phyloP scores from a whole-genome alignment of 768 basidiomycete species.

The Rhizopogon vinicolor region DNA sequence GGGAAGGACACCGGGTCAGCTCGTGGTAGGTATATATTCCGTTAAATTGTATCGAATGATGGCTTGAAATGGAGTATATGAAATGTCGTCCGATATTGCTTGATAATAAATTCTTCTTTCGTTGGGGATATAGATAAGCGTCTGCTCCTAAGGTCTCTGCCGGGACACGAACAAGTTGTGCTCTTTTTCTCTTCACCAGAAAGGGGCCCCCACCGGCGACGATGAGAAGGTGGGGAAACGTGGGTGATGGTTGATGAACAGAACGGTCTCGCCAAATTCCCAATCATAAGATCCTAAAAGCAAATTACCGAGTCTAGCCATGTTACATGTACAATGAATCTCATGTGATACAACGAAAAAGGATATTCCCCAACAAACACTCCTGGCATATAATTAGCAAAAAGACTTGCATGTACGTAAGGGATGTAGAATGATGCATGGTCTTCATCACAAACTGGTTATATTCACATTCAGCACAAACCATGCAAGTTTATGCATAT shows the following conservation, averaged over 20 bases:
- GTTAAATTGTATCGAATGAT: constrained; percentile 12
- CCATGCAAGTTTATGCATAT: not conserved
- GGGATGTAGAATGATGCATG: constrained; percentile 7
- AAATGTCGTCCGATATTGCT: constrained; percentile 5
- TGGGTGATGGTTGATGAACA: not conserved
- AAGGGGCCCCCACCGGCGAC: not conserved
- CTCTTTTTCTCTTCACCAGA: not conserved
- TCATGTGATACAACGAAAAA: constrained; percentile 8
- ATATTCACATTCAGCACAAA: no score
- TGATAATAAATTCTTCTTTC: not conserved
- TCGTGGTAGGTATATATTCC: constrained; percentile 14
- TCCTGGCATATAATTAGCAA: constrained; percentile 3
- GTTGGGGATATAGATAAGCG: constrained; percentile 6
- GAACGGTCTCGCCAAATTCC: no score
- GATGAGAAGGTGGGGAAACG: not conserved
- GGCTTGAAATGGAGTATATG: not conserved
- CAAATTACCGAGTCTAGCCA: not conserved
- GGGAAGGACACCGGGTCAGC: not conserved
- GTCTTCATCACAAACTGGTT: no score
- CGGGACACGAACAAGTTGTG: not conserved
- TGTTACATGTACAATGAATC: not conserved
- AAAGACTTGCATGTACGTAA: constrained; percentile 5
- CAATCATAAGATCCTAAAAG: no score
- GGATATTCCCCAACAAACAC: constrained; percentile 4
- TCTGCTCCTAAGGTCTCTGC: not conserved